Base-by-base conservation (phyloP, 2,329 filamentous ascomycete genomes). In the Bipolaris victoriae region DNA sequence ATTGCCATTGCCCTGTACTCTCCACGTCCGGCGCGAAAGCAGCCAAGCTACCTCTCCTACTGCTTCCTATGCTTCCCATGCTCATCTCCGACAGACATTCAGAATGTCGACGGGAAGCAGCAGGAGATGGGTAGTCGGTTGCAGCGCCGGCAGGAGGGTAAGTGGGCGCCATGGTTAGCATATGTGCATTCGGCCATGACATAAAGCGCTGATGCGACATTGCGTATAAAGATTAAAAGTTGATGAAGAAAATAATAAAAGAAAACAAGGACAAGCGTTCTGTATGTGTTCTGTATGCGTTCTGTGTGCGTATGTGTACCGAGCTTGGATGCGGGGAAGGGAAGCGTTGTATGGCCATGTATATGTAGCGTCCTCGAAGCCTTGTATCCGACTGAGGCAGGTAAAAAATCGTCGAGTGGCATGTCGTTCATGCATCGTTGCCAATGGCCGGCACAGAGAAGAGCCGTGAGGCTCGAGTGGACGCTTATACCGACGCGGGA, bases 1-100 rank as follows among this genome's bases (percentile, higher is more conserved):
- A 70, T 65, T 69, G 70, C 72, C 73, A 75, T 55, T 74, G 73
- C 64, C 70, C 72, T 48, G 68, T 71, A 67, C 67, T 70, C 73
- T 75, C 74, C 72, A 72, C 67, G 45, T 71, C 72, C 65, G 72
- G 68, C 65, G 68, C 72, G 63, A 75, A 74, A 39, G 70, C 70
- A 58, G 68, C 68, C 64, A 68, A 64, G 64, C 74, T 76, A 35
- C 71, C 72, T 53, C 74, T 65, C 55, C 71, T 66, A 45, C 70
- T 70, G 58, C 61, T 62, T 39, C 68, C 44, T 47, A 65, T 59
- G 44, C 61, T 63, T 39, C 68, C 44, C 49, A 65, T 59, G 44
- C 70, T 62, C 57, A 64, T 55, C 29, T 74, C 73, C 11, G 71
- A 74, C 31, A 70, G 65, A 52, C 69, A 74, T 40, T 74, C 66